A percentile compares a stretch with the other conserved stretches of the same genome.
These are phyloP conservation scores for Populus euphratica DNA, from an alignment of 345 rosid species.

Conservation along the genomic window DNA sequence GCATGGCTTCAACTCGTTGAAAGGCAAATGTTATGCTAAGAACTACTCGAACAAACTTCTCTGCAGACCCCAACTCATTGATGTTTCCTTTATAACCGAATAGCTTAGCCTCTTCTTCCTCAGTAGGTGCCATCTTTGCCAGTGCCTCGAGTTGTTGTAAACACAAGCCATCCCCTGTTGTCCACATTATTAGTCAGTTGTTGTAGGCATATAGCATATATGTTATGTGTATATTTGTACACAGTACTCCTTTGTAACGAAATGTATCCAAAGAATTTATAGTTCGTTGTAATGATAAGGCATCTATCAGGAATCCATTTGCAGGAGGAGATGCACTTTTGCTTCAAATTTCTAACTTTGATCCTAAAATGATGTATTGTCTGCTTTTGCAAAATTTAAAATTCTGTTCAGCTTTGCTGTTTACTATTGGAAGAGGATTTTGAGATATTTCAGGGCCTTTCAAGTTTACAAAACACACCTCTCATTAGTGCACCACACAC, in stretches of 20 bases:
- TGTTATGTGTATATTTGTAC: background rate
- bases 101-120: conserved; percentile 85
- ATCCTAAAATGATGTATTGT: background rate
- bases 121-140: conserved; percentile 82
- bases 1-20: conserved; percentile 80
- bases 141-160: conserved; percentile 87
- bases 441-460: background rate
- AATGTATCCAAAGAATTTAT: background rate
- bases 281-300: background rate
- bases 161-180: conserved; percentile 64
- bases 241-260: background rate
- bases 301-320: background rate
- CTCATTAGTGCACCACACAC: conserved; percentile 63
- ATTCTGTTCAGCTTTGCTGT: background rate
- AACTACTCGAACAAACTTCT: conserved; percentile 60
- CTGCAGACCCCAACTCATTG: conserved; percentile 82
- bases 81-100: conserved; percentile 60
- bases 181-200: background rate
- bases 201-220: background rate
- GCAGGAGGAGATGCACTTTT: background rate
- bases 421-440: background rate
- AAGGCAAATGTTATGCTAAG: conserved; percentile 68
- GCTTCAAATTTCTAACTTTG: background rate
- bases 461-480: conserved; percentile 43
- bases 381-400: background rate